Base-by-base conservation (phyloP, 2,329 filamentous ascomycete species). In the Metarhizium humberi region DNA sequence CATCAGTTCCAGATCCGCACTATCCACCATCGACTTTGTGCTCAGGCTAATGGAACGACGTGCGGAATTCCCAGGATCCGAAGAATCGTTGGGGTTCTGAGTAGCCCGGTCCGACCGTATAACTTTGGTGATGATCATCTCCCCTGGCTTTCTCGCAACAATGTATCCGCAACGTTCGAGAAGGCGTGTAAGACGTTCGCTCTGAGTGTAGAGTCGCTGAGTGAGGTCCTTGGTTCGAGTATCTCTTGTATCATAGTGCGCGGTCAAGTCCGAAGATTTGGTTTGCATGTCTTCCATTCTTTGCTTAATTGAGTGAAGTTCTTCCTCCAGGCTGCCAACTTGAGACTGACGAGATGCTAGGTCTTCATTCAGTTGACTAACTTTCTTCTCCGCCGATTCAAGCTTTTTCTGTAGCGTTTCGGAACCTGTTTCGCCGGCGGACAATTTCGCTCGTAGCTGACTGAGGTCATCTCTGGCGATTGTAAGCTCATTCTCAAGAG, bases 151-250 rank as follows among this genome's bases (percentile, higher is more conserved):
- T 38, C 90, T 84, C 2, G 84, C 83, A 16, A 97, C 80, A 0
- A 87, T 84, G 66, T 94, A 96, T 13, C 92, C 92, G 4, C 97
- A 78, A 34, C 90, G 83, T 66, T 97, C 92, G 0, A 99, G 77
- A 50, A 99, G 82, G 52, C 87, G 84, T 57, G 82, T 81, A n/a
- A 96, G 77, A 29, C 90, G 86, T 62, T 95, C 88, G 59, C 94
- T 92, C 58, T 96, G 89, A 1, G 84, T 79, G 67, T 90, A 95
- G 4, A 96, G 77, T 55, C 86, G 84, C 64, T 91, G 87, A 1
- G 91, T 95, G 13, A 97, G 75, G 59, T 96, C 90, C 67, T 89
- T 90, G 5, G 90, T 86, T 59, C 85, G 86, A 53, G 78, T 75
- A 45, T 87, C 86, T 49, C 90, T 87, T 49, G 82, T 78, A 47